Evolutionary conservation across 176 grass and related monocot species (phyloP).

Genomic region (Zoysia japonica): DNA sequence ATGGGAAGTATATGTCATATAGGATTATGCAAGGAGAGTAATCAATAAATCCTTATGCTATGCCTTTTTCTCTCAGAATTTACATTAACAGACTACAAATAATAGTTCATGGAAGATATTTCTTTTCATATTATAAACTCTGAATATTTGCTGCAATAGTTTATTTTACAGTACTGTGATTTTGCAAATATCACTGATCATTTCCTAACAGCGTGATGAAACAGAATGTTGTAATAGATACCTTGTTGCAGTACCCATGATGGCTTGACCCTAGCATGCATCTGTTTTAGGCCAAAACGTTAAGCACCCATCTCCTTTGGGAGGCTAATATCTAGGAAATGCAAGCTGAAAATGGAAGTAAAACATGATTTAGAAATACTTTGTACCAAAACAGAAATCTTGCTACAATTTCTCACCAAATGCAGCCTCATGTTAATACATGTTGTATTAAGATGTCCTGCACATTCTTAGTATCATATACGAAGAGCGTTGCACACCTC

Average conservation of each 20-base stretch:
- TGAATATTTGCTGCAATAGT: constrained; percentile 8
- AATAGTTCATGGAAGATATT: neutral
- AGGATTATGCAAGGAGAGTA: neutral
- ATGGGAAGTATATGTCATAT: neutral
- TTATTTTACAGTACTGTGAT: neutral
- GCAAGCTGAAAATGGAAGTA: constrained; percentile 49
- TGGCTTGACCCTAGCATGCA: constrained; percentile 21
- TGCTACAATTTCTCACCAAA: neutral
- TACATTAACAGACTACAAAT: neutral
- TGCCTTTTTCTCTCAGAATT: neutral
- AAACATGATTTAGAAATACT: constrained; percentile 8
- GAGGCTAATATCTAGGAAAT: constrained; percentile 72
- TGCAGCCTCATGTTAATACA: neutral
- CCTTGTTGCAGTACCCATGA: constrained; percentile 37
- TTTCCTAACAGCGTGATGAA: neutral
- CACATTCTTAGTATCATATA: neutral
- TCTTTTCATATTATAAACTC: neutral
- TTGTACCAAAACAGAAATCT: neutral
- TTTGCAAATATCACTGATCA: neutral
- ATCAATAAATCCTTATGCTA: neutral
- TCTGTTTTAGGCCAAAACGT: constrained; percentile 15
- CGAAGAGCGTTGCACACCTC: constrained; percentile 58
- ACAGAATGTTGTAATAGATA: constrained; percentile 17
- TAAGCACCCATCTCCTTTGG: constrained; percentile 72
- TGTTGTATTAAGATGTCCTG: neutral